Percentiles rank a stretch among this genome's conserved stretches.
These are phyloP conservation scores for Globisporangium okanoganense DNA, from an alignment of 352 stramenopile species.

Conservation along the genomic window DNA sequence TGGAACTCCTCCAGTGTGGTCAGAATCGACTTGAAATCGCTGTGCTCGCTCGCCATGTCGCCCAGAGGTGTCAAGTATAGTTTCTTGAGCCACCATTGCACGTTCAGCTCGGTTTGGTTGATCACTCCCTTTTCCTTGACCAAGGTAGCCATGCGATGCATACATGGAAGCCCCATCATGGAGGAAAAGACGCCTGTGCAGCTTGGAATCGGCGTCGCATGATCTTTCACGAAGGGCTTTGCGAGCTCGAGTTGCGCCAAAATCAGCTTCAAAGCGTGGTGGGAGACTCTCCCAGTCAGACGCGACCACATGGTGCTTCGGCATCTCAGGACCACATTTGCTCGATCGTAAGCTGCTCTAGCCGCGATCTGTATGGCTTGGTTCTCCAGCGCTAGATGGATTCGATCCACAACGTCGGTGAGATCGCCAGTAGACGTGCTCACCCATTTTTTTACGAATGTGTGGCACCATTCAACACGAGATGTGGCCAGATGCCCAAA, in stretches of 20 bases:
- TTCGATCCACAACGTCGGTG: neutral
- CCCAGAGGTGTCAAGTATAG: neutral
- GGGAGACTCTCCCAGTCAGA: constrained; percentile 1
- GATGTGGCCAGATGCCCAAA: neutral
- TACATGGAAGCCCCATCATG: neutral
- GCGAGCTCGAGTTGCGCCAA: neutral
- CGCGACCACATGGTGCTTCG: neutral
- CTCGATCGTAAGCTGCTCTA: neutral
- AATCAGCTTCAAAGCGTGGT: neutral
- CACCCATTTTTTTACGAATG: neutral
- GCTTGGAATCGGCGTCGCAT: neutral
- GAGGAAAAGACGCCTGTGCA: neutral
- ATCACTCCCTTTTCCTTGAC: neutral
- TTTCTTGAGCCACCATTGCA: neutral
- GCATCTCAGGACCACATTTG: neutral
- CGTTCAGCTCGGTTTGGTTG: neutral
- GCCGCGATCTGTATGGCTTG: neutral
- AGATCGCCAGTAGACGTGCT: neutral
- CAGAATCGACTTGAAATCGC: neutral
- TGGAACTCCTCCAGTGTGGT: neutral
- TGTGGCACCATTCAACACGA: neutral
- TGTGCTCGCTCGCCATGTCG: neutral
- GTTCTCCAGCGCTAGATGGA: constrained; percentile 1
- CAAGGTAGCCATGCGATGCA: neutral
- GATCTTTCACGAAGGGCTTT: neutral